phyloP scores from a whole-genome alignment of 2,329 filamentous ascomycete species.

The Cladosporium halotolerans region DNA sequence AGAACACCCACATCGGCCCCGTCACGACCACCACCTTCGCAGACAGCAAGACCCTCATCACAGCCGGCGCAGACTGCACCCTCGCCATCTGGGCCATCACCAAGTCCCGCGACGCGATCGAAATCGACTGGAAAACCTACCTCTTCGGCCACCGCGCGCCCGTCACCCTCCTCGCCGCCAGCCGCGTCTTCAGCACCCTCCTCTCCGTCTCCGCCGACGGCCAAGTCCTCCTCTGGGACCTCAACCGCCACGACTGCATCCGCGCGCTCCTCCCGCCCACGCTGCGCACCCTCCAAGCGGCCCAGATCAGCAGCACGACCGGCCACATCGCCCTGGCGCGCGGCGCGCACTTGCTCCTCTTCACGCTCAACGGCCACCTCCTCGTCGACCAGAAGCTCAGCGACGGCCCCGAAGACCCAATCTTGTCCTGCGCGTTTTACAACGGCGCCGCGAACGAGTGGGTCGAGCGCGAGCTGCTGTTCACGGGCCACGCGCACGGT shows the following conservation, averaged over 20 bases:
- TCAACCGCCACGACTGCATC: constrained; percentile 84
- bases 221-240: constrained; percentile 83
- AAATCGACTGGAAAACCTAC: constrained; percentile 70
- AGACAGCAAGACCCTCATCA: constrained; percentile 85
- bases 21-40: constrained; percentile 78
- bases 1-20: constrained; percentile 88
- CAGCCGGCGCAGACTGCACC: constrained; percentile 86
- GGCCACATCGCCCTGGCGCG: constrained; percentile 85
- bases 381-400: constrained; percentile 79
- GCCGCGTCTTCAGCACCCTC: constrained; percentile 80
- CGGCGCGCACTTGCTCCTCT: constrained; percentile 67
- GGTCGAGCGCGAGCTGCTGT: constrained; percentile 77
- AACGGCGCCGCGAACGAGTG: constrained; percentile 87
- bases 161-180: constrained; percentile 75
- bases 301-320: constrained; percentile 80
- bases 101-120: constrained; percentile 56
- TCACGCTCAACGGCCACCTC: constrained; percentile 79
- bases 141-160: constrained; percentile 87
- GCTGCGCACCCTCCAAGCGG: constrained; percentile 61
- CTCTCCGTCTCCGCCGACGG: constrained; percentile 78
- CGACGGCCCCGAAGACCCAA: constrained; percentile 56
- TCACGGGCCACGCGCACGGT: constrained; percentile 81
- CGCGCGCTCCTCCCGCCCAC: constrained; percentile 39
- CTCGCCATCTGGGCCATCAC: constrained; percentile 77
- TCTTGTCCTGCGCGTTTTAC: constrained; percentile 84